These are phyloP conservation scores for Polyplosphaeria fusca DNA, from an alignment of 495 filamentous ascomycete species.

Conservation along the genomic window DNA sequence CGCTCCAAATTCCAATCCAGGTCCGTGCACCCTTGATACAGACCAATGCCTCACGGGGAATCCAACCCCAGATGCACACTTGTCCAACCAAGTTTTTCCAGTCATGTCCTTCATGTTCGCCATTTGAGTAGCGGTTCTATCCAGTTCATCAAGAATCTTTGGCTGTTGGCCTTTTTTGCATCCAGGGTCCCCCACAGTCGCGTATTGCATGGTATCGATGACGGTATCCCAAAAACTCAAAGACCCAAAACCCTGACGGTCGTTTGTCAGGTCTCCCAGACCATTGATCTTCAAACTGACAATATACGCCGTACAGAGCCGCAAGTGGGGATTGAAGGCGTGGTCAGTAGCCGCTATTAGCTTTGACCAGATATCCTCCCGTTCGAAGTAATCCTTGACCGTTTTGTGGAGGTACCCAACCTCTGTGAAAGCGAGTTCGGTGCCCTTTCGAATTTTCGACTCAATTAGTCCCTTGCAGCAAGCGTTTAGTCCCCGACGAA, in stretches of 20 bases:
- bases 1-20: too few relatives aligned
- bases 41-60: too few relatives aligned
- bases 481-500: slow-evolving; percentile 8
- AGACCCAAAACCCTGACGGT: neutral
- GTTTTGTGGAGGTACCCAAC: slow-evolving; percentile 19
- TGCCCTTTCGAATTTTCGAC: neutral
- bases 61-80: too few relatives aligned
- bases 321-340: slow-evolving; percentile 4
- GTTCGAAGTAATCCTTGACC: slow-evolving; percentile 12
- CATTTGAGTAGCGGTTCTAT: too few relatives aligned
- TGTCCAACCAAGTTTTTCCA: too few relatives aligned
- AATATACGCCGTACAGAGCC: slow-evolving; percentile 7
- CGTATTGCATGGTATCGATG: slow-evolving; percentile 1
- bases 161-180: too few relatives aligned
- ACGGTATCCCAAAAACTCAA: slow-evolving; percentile 4
- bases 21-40: too few relatives aligned
- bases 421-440: neutral
- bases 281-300: neutral
- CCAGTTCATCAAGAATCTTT: too few relatives aligned
- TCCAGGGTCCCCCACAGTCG: neutral
- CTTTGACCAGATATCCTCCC: slow-evolving; percentile 1
- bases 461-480: slow-evolving; percentile 15
- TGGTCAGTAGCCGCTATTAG: neutral
- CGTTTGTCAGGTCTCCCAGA: neutral
- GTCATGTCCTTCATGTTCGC: too few relatives aligned